Evolutionary conservation across 345 rosid genomes (phyloP).

Genomic region (Gossypium longicalyx): DNA sequence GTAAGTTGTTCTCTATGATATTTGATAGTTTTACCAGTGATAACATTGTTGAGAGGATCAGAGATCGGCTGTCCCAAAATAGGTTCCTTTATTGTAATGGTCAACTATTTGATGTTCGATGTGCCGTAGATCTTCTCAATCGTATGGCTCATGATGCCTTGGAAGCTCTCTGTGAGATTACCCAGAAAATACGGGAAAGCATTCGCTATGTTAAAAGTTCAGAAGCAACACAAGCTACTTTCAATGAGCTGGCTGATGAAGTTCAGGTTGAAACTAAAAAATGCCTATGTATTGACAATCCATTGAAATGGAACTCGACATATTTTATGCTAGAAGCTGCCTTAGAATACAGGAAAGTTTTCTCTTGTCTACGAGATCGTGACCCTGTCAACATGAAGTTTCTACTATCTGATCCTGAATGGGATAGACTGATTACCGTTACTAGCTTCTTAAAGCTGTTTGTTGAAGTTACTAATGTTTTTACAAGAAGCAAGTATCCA

Average conservation of each 20-base stretch:
- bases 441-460: conserved; percentile 55
- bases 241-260: conserved; percentile 37
- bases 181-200: conserved; percentile 50
- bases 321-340: conserved; percentile 64
- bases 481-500: conserved; percentile 42
- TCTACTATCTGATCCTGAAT: conserved; percentile 61
- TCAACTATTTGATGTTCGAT: conserved; percentile 58
- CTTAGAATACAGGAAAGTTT: conserved; percentile 39
- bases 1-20: conserved; percentile 63
- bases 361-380: conserved; percentile 41
- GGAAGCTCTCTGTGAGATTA: conserved; percentile 42
- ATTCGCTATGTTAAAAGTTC: conserved; percentile 47
- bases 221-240: conserved; percentile 33
- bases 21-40: conserved; percentile 47
- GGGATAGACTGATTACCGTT: conserved; percentile 44
- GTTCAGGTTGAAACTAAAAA: conserved; percentile 39
- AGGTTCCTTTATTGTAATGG: conserved; percentile 64
- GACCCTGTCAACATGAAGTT: conserved; percentile 34
- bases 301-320: conserved; percentile 58
- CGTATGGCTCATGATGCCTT: conserved; percentile 55
- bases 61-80: conserved; percentile 65
- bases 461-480: conserved; percentile 47
- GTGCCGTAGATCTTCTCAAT: conserved; percentile 50
- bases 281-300: conserved; percentile 47
- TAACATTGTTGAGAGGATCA: conserved; percentile 44